Conservation (phyloP, 2,329 filamentous ascomycete genomes). For the Talaromyces atroroseus region DNA sequence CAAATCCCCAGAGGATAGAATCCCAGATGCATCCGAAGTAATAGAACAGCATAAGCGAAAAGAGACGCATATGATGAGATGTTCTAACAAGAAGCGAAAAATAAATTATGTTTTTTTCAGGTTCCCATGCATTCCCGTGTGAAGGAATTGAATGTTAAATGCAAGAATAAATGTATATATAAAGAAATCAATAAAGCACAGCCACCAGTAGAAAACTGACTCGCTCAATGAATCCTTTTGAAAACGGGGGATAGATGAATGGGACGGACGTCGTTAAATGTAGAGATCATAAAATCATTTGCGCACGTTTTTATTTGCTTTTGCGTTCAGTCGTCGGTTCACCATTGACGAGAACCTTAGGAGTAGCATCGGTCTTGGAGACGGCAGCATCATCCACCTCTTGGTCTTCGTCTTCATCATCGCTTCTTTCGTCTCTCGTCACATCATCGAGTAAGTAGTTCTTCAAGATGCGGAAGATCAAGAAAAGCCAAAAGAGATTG, state of each 20-base stretch:
- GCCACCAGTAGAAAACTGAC: not conserved
- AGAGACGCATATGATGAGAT: not conserved
- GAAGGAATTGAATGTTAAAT: constrained; percentile 4
- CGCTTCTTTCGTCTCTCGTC: constrained; percentile 40
- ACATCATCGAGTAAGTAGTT: constrained; percentile 39
- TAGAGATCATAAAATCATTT: constrained; percentile 7
- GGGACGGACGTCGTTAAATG: not conserved
- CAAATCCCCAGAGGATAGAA: not conserved
- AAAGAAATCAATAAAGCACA: constrained; percentile 1
- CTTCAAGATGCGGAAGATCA: constrained; percentile 41
- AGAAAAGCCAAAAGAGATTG: constrained; percentile 43
- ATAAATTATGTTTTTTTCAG: not conserved
- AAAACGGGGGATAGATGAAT: not conserved
- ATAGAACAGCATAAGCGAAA: not conserved
- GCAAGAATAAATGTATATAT: constrained; percentile 9
- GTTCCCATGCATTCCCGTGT: not conserved
- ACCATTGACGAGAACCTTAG: constrained; percentile 35
- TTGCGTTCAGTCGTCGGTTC: constrained; percentile 23
- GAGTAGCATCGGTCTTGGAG: constrained; percentile 20
- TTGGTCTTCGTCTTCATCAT: constrained; percentile 41
- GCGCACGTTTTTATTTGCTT: constrained; percentile 1
- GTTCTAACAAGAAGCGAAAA: constrained; percentile 1
- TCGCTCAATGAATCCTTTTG: not conserved
- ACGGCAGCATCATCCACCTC: constrained; percentile 17
- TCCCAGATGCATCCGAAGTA: not conserved